Percentiles rank a stretch among this genome's conserved stretches.
Evolutionary conservation across 306 rosid genomes (phyloP).

Genomic region (Canavalia gladiata): DNA sequence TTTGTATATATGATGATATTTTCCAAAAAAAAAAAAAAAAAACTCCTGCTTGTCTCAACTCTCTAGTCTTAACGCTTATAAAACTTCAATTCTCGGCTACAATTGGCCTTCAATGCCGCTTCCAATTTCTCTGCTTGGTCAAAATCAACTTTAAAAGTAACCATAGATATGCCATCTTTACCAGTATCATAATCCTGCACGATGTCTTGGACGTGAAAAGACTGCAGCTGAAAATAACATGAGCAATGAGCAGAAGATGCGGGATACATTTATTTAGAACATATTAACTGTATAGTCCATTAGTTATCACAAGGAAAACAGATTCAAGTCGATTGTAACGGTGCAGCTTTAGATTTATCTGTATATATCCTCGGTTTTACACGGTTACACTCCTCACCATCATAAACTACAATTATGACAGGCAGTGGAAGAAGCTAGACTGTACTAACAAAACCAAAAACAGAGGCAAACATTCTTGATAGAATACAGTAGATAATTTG

Average conservation of each 20-base stretch:
- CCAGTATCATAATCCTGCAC: constrained; percentile 90
- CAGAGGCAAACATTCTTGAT: no score
- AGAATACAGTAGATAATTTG: no score
- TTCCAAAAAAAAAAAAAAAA: neutral
- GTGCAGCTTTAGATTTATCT: neutral
- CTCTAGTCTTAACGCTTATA: constrained; percentile 56
- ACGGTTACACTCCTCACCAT: constrained; percentile 21
- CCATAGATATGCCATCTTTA: constrained; percentile 80
- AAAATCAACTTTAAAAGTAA: constrained; percentile 84
- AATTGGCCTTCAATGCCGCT: constrained; percentile 80
- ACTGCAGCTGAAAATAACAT: constrained; percentile 68
- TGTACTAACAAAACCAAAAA: neutral
- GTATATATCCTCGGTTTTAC: no score
- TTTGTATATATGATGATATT: no score
- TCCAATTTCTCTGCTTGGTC: constrained; percentile 83
- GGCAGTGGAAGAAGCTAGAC: constrained; percentile 13
- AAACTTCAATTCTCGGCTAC: constrained; percentile 78
- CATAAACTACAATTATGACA: constrained; percentile 20
- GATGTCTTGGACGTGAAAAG: constrained; percentile 76
- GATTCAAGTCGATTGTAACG: neutral
- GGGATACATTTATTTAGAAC: constrained; percentile 10
- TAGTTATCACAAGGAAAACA: no score
- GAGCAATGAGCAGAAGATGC: constrained; percentile 10
- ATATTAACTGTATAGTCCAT: no score
- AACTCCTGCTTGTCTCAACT: constrained; percentile 30